These are phyloP conservation scores for Taphrina deformans DNA, from an alignment of 1,139 yeast genomes.

Conservation along the genomic window DNA sequence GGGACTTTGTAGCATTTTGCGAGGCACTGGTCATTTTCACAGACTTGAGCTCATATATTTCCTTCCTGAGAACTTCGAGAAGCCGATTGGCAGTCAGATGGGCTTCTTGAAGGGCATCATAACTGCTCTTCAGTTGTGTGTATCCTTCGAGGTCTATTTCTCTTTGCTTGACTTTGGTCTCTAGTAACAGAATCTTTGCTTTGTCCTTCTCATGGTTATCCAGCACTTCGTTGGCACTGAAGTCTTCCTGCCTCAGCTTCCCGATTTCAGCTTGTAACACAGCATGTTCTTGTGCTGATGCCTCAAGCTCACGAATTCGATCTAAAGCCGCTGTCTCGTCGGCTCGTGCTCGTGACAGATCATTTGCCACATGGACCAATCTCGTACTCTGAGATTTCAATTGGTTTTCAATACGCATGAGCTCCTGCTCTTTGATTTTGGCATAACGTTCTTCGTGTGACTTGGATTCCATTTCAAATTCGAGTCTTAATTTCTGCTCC, in stretches of 20 bases:
- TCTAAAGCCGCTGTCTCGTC: not conserved
- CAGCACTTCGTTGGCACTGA: not conserved
- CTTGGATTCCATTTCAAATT: not conserved
- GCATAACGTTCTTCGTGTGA: not conserved
- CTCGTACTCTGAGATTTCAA: not conserved
- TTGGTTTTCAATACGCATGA: conserved; percentile 4
- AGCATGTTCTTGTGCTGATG: not conserved
- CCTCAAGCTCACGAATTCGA: not conserved
- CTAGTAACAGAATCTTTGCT: not conserved
- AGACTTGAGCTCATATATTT: not conserved
- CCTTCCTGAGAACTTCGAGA: not conserved
- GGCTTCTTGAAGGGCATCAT: not conserved
- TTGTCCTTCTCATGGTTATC: not conserved
- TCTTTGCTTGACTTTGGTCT: not conserved
- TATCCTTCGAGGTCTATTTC: not conserved
- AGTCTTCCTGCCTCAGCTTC: not conserved
- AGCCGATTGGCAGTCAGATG: not conserved
- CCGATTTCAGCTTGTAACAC: not conserved
- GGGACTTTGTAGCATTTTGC: not conserved
- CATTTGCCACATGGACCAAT: not conserved
- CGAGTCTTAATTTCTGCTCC: not conserved
- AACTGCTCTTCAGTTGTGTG: not conserved
- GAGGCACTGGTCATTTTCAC: not conserved
- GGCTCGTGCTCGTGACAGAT: not conserved
- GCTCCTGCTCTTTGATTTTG: not conserved